Conservation (phyloP, 2,329 filamentous ascomycete species). For the Monilinia vaccinii-corymbosi region DNA sequence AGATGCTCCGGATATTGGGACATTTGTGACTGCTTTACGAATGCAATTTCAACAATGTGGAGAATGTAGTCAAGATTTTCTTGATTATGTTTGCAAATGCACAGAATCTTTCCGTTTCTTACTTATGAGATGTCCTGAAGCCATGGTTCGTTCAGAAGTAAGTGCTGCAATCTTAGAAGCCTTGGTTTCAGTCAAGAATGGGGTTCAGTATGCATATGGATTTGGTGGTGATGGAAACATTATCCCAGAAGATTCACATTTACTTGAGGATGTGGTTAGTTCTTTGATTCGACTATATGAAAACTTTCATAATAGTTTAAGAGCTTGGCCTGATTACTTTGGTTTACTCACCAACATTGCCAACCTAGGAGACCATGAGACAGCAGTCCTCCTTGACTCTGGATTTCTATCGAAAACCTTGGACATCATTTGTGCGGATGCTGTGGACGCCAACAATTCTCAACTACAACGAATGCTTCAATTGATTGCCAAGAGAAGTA, state of each 20-base stretch:
- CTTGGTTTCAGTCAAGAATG: constrained; percentile 42
- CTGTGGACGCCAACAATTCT: constrained; percentile 16
- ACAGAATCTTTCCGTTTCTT: constrained; percentile 53
- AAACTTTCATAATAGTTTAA: constrained; percentile 49
- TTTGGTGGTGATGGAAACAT: constrained; percentile 25
- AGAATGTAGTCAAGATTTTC: constrained; percentile 48
- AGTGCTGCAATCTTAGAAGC: constrained; percentile 43
- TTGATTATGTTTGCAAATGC: constrained; percentile 51
- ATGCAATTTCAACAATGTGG: constrained; percentile 41
- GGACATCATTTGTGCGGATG: constrained; percentile 28
- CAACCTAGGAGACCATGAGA: constrained; percentile 49
- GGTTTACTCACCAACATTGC: constrained; percentile 60
- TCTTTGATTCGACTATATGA: constrained; percentile 51
- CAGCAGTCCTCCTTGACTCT: constrained; percentile 47
- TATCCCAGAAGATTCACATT: constrained; percentile 27
- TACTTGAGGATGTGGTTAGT: constrained; percentile 28
- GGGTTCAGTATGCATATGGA: constrained; percentile 41
- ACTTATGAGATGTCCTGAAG: constrained; percentile 51
- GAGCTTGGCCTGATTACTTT: constrained; percentile 72
- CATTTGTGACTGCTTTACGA: constrained; percentile 43
- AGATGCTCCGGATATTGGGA: constrained; percentile 53
- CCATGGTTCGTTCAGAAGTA: constrained; percentile 43
- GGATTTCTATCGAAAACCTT: constrained; percentile 46
- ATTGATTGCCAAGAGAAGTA: constrained; percentile 40
- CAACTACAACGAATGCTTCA: constrained; percentile 49